Base-by-base conservation (phyloP, 768 basidiomycete species). In the Podaxis sp. region DNA sequence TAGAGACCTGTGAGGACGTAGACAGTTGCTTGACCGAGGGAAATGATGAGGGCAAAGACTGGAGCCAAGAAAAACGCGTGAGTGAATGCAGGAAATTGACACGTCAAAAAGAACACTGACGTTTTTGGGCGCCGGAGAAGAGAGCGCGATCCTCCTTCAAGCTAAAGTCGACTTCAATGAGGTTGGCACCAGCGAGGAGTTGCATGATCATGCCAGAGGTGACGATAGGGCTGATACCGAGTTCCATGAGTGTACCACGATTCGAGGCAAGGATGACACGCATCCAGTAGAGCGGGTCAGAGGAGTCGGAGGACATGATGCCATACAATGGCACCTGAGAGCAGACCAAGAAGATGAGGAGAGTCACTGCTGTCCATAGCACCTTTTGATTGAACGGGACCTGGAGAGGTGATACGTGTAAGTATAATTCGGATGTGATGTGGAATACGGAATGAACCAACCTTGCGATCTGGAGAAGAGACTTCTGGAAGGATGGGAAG, bases 171-270 rank as follows among this genome's bases (percentile, higher is more conserved):
- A 99, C 93, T 59, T 99, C 96, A 71, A 99, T 93, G 71, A 99
- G 81, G 76, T 94, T 98, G 43, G 97, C 96, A 60, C 97, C 97
- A 17, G 96, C 95, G 65, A 99, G 84, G 49, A 99, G 89, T 77
- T 99, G 97, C 93, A 99, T 98, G 76, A 98, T 99, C 96, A 98
- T 98, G 71, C 97, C 97, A 56, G 91, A 93, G 9, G 97, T 99
- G 74, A 98, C 87, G 72, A 98, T 97, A 43, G 97, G 97, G 29
- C 89, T 96, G 69, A 98, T 98, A 64, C 97, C 96, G 64, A 99
- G 87, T 77, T 99, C 97, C 97, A 99, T 99, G 65, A 98, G 89
- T 1, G 97, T 98, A 66, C 97, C 97, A 64, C 96, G 87, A 80
- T 98, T 98, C 6, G 94, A 97, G 24, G 97, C 96, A 64, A 99